Evolutionary conservation across 202 grass and related monocot genomes (phyloP).

Genomic region (Zoysia matrella): DNA sequence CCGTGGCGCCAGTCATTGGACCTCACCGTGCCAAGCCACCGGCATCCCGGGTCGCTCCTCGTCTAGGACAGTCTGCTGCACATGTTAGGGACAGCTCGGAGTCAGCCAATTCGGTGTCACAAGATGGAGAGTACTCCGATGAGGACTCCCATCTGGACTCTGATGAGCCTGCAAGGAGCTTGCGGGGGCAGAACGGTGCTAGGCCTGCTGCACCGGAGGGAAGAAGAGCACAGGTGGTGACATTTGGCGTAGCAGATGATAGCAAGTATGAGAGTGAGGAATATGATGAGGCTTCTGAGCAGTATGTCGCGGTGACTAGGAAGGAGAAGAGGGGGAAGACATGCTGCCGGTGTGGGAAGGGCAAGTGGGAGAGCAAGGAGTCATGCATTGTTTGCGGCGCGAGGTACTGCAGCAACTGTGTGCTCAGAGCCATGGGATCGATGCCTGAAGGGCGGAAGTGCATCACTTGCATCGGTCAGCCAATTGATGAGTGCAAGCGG

Average conservation of each 20-base stretch:
- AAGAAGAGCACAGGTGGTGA: constrained; percentile 65
- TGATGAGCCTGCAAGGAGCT: constrained; percentile 44
- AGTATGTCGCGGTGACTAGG: constrained; percentile 61
- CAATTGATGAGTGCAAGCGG: constrained; percentile 78
- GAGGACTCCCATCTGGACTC: constrained; percentile 49
- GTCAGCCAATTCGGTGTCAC: constrained; percentile 32
- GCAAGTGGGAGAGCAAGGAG: constrained; percentile 96
- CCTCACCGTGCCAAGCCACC: constrained; percentile 55
- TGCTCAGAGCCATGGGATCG: constrained; percentile 90
- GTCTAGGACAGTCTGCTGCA: constrained; percentile 12
- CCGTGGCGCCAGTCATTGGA: constrained; percentile 55
- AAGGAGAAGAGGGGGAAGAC: constrained; percentile 56
- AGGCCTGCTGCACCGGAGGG: constrained; percentile 39
- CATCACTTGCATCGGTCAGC: constrained; percentile 76
- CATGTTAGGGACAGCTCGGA: constrained; percentile 31
- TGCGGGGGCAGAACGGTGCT: constrained; percentile 10
- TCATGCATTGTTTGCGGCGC: constrained; percentile 77
- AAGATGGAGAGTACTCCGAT: constrained; percentile 58
- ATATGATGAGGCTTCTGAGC: constrained; percentile 52
- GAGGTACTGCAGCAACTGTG: constrained; percentile 74
- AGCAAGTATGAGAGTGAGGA: constrained; percentile 65
- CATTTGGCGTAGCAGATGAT: constrained; percentile 58
- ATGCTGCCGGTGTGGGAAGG: constrained; percentile 76
- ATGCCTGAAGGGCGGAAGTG: constrained; percentile 98
- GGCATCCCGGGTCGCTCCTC: constrained; percentile 36